Evolutionary conservation across 768 basidiomycete species (phyloP).

Genomic region (Amyloporia xantha): DNA sequence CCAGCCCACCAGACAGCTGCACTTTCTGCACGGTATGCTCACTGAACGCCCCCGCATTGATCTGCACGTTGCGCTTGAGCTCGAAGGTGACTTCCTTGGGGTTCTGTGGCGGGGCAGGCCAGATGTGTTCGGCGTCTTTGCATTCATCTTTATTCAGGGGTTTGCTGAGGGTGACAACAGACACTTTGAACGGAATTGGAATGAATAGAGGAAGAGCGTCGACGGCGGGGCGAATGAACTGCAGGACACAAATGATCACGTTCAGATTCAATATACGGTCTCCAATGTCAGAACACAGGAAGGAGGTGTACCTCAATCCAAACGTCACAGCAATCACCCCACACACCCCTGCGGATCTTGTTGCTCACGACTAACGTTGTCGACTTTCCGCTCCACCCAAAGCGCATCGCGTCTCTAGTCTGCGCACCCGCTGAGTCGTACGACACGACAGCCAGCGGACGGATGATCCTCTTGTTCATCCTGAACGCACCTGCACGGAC

Average conservation of each 20-base stretch:
- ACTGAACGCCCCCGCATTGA: neutral
- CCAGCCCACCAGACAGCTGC: neutral
- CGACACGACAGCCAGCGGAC: slow-evolving; percentile 4
- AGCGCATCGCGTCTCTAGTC: neutral
- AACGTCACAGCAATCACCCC: slow-evolving; percentile 13
- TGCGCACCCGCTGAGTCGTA: slow-evolving; percentile 2
- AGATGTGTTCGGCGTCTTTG: slow-evolving; percentile 1
- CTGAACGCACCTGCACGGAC: slow-evolving; percentile 9
- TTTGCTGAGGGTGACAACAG: slow-evolving; percentile 6
- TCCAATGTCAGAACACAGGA: no score
- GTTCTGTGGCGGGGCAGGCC: slow-evolving; percentile 3
- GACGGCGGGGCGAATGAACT: slow-evolving; percentile 9
- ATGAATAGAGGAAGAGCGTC: slow-evolving; percentile 6
- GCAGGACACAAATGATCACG: no score
- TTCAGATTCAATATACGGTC: no score
- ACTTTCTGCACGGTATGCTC: neutral
- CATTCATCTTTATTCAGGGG: neutral
- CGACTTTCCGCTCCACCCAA: slow-evolving; percentile 2
- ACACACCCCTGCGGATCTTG: slow-evolving; percentile 13
- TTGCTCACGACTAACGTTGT: neutral
- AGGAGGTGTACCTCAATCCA: slow-evolving; percentile 10
- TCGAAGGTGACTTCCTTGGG: slow-evolving; percentile 7
- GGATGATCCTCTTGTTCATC: slow-evolving; percentile 4
- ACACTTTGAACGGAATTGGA: slow-evolving; percentile 11
- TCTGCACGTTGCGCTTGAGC: slow-evolving; percentile 4